These are phyloP conservation scores for Podospora bellae-mahoneyi DNA, from an alignment of 495 filamentous ascomycete genomes.

Conservation along the genomic window DNA sequence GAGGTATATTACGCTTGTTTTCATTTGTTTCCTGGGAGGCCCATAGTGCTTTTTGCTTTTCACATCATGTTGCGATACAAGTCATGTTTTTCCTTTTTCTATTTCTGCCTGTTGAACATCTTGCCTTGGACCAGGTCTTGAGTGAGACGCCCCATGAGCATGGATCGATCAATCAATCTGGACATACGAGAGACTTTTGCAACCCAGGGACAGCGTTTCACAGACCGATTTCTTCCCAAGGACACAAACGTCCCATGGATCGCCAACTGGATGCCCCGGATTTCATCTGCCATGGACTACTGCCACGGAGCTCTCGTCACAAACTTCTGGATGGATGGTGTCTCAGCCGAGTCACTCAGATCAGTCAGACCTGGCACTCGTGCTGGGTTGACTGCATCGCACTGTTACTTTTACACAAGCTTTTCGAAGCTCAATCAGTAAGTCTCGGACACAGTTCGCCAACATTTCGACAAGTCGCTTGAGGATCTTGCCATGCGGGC, in stretches of 20 bases:
- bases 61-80: conserved; percentile 27
- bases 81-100: conserved; percentile 28
- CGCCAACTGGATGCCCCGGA: conserved; percentile 14
- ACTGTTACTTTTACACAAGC: neutral
- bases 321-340: conserved; percentile 6
- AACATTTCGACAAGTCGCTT: neutral
- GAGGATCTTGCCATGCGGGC: neutral
- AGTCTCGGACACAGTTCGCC: neutral
- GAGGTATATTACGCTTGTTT: conserved; percentile 47
- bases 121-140: conserved; percentile 14
- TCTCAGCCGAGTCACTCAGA: conserved; percentile 21
- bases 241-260: conserved; percentile 1
- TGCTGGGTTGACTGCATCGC: conserved; percentile 1
- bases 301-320: neutral
- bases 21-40: conserved; percentile 35
- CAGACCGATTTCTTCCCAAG: neutral
- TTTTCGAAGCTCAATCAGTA: neutral
- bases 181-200: conserved; percentile 12
- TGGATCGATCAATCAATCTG: neutral
- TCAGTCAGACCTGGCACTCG: neutral
- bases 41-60: conserved; percentile 33
- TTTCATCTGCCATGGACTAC: conserved; percentile 14
- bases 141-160: conserved; percentile 26
- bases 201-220: conserved; percentile 9
- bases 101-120: conserved; percentile 3